Evolutionary conservation across 257 asterid genomes (phyloP), one percentile per base, ranked within the genome.

Genomic region (Perilla frutescens): DNA sequence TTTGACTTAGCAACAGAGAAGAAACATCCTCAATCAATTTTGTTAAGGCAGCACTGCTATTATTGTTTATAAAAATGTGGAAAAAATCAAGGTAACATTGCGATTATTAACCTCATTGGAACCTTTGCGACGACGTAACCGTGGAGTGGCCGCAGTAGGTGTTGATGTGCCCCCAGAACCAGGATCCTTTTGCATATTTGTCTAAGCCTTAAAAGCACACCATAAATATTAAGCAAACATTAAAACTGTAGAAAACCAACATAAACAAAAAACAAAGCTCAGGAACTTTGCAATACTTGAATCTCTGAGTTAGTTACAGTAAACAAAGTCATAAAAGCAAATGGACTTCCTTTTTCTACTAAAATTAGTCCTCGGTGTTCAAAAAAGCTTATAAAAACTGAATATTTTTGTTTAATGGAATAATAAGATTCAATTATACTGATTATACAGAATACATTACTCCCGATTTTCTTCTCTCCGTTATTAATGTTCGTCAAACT

Each of bases 81-180:
- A 34, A 15, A 72, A 34, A 15, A 72, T 44, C 43, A 9, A 64
- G 64, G 76, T 63, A 54, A 63, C 26, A 20, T 20, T 20, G 0
- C 1, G 26, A 20, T 20, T 20, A 20, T 20, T 20, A 70, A 91
- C 97, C 97, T 89, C 97, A 83, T 81, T 87, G n/a, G 96, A 87
- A 65, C 88, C 89, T 81, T 77, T 89, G 37, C 97, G 97, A 4
- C 97, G 86, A 29, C 97, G 96, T 26, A 84, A 4, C 11, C 96
- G 83, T 32, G 86, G 79, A 36, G 80, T 78, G 31, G 85, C 75
- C 45, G 86, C 87, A 37, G 80, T 71, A 47, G 86, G 79, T 26
- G 81, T 80, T 70, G 87, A 85, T 6, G 84, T 75, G 61, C 77
- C 80, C 12, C 84, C 83, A 41, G 84, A 79, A 81, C 79, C 88